A percentile compares a stretch with the other conserved stretches of the same genome.
phyloP scores from a whole-genome alignment of 305 asterid species.

The Fraxinus xanthoxyloides region DNA sequence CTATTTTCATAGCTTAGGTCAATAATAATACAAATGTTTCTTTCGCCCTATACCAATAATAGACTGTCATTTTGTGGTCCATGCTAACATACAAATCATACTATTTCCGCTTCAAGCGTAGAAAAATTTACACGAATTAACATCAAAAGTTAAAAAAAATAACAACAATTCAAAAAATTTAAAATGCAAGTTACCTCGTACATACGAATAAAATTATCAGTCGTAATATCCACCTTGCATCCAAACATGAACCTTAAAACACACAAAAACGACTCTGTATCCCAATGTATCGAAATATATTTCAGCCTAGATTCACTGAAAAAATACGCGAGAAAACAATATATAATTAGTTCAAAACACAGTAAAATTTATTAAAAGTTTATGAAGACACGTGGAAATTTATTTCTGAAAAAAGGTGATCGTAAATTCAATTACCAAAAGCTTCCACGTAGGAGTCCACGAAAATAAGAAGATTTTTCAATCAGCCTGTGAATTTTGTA shows the following conservation, averaged over 20 bases:
- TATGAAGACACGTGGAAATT: not conserved
- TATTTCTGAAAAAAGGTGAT: not conserved
- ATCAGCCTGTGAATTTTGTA: constrained; percentile 43
- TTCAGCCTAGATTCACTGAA: constrained; percentile 59
- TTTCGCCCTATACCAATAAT: not conserved
- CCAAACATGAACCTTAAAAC: constrained; percentile 58
- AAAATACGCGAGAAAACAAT: constrained; percentile 16
- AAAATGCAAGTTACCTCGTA: constrained; percentile 49
- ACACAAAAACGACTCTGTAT: constrained; percentile 50
- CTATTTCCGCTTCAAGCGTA: not conserved
- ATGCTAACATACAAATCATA: not conserved
- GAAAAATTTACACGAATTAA: not conserved
- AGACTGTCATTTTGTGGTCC: constrained; percentile 1
- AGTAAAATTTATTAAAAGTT: not conserved
- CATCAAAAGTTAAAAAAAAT: not conserved
- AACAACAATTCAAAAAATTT: not conserved
- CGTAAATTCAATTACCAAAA: constrained; percentile 45
- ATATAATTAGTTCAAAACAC: constrained; percentile 13
- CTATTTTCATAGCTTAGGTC: constrained; percentile 4
- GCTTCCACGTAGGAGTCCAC: constrained; percentile 70
- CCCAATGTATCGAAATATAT: constrained; percentile 56
- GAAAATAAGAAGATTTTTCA: constrained; percentile 69
- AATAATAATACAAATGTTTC: not conserved
- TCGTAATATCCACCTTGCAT: constrained; percentile 47
- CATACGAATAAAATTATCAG: constrained; percentile 51